Conservation (phyloP, 345 rosid genomes). For the Firmiana major region DNA sequence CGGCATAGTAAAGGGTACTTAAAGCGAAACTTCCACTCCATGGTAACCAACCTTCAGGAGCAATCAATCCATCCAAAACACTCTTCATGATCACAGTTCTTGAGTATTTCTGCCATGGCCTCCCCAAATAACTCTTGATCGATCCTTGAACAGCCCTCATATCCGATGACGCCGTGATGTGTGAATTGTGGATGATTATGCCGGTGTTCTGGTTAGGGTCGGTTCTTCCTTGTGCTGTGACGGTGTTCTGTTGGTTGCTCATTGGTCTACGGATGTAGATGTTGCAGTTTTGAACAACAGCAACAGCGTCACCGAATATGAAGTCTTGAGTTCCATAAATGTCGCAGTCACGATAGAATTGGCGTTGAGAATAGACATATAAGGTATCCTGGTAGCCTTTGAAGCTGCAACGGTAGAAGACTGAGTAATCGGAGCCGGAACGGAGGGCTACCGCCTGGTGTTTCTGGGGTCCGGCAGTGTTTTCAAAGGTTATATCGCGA, state of each 20-base stretch:
- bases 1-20: constrained; percentile 72
- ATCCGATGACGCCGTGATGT: constrained; percentile 45
- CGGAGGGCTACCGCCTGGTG: constrained; percentile 89
- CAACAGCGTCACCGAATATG: constrained; percentile 73
- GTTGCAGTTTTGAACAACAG: constrained; percentile 58
- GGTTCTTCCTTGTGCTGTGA: constrained; percentile 70
- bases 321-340: constrained; percentile 75
- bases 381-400: constrained; percentile 91
- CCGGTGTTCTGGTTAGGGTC: constrained; percentile 82
- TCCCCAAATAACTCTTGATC: constrained; percentile 50
- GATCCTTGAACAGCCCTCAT: constrained; percentile 33
- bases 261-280: constrained; percentile 52
- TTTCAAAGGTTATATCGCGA: constrained; percentile 66
- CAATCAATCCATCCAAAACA: constrained; percentile 43
- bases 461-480: constrained; percentile 83
- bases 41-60: constrained; percentile 66
- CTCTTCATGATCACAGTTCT: constrained; percentile 71
- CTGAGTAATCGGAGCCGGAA: constrained; percentile 73
- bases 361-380: constrained; percentile 71
- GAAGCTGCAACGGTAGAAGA: constrained; percentile 76
- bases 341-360: constrained; percentile 77
- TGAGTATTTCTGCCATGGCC: constrained; percentile 87
- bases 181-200: constrained; percentile 63
- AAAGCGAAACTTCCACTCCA: constrained; percentile 75
- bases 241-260: constrained; percentile 50